Evolutionary conservation across 2,329 filamentous ascomycete species (phyloP), one percentile per base, ranked within the genome.

Genomic region (Coleophoma crateriformis): DNA sequence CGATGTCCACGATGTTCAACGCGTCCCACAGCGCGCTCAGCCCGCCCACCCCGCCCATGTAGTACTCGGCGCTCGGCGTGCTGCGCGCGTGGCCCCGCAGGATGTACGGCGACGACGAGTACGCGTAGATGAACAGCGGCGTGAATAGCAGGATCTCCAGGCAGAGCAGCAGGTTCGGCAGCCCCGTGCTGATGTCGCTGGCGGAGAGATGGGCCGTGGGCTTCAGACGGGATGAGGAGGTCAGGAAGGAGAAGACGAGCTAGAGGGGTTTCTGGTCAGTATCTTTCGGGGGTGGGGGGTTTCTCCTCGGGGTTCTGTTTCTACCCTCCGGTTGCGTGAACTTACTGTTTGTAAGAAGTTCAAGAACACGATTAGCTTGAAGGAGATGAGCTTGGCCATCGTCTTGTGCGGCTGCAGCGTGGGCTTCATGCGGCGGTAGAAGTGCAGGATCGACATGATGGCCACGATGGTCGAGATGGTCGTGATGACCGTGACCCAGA

Each of bases 401-500:
- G 56, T 50, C 19, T 45, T 43, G 14, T 50, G 50, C 11, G 22
- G 38, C 13, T 37, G n/a, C n/a, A 54, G 49, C 4, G 35, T 34
- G 2, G 45, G 37, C 38, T 56, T 57, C 4, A 47, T 38, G 15
- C 42, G 39, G 7, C 42, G 47, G 50, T 58, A 58, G 34, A 57
- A 58, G 10, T 17, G 19, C 12, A 58, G 32, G 19, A 55, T 33
- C 7, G 54, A 43, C 6, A 48, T 22, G 19, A 58, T 45, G 27
- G 52, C 52, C 2, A 57, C 2, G n/a, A 37, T 11, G 10, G 56
- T 58, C 37, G 34, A 43, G 7, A 56, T 35, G 14, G 45, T 17
- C 8, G 22, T 46, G 27, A 57, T 45, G 13, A 57, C 33, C 14
- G 46, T 49, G 5, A 45, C 12, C 65, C 67, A 70, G n/a, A 69